phyloP scores from a whole-genome alignment of 306 rosid genomes.

The Canavalia ensiformis region DNA sequence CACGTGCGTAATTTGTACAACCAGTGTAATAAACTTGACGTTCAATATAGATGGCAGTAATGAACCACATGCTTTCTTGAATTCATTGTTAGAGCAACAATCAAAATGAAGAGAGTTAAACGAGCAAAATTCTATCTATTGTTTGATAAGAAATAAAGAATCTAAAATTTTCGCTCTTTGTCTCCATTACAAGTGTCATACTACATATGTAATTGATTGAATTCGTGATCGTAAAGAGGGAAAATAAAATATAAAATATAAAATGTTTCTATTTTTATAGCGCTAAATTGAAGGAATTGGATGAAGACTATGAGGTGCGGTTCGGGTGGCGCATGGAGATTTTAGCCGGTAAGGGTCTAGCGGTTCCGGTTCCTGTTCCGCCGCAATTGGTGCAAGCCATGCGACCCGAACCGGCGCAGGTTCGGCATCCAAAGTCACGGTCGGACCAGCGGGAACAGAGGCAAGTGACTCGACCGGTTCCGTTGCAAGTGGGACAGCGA shows the following conservation, averaged over 20 bases:
- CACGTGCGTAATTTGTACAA: not conserved
- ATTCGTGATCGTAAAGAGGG: not conserved
- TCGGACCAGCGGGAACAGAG: slow-evolving; percentile 95
- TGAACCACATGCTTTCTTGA: not conserved
- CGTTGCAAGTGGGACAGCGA: slow-evolving; percentile 84
- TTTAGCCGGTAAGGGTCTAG: slow-evolving; percentile 80
- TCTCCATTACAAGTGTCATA: slow-evolving; percentile 40
- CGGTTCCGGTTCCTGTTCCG: slow-evolving; percentile 86
- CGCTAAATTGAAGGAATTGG: too few relatives aligned
- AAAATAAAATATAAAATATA: not conserved
- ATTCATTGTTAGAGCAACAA: not conserved
- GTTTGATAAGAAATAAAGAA: slow-evolving; percentile 11
- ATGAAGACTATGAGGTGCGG: slow-evolving; percentile 52
- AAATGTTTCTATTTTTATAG: not conserved
- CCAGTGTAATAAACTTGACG: not conserved
- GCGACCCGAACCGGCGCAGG: slow-evolving; percentile 89
- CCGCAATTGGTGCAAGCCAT: slow-evolving; percentile 85
- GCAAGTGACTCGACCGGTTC: slow-evolving; percentile 86
- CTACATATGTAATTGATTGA: slow-evolving; percentile 34
- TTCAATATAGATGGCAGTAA: not conserved
- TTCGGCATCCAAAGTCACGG: slow-evolving; percentile 81
- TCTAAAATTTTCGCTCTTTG: slow-evolving; percentile 24
- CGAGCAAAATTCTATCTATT: not conserved
- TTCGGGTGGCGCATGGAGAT: slow-evolving; percentile 61
- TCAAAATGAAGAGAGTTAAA: not conserved